Conservation (phyloP, 2,329 filamentous ascomycete genomes). For the Rutstroemia sp. region DNA sequence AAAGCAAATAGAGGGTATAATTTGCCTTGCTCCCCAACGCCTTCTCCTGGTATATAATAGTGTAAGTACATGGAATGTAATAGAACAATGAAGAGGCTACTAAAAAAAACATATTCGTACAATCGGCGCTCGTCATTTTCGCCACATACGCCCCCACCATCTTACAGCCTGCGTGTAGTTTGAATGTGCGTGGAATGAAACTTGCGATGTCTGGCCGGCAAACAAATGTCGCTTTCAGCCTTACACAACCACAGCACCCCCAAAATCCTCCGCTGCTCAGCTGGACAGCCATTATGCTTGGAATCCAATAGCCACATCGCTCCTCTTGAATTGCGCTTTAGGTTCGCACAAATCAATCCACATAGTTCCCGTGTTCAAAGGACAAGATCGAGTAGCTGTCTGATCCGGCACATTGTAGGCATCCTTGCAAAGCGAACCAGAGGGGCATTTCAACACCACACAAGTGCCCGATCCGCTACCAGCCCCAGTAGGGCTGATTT, state of each 20-base stretch:
- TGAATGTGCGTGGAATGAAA: neutral
- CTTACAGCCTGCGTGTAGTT: neutral
- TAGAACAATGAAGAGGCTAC: neutral
- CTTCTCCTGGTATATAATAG: neutral
- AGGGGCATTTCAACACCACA: constrained; percentile 1
- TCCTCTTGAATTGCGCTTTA: neutral
- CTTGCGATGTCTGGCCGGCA: neutral
- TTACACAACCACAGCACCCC: neutral
- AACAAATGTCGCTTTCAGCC: neutral
- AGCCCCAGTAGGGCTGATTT: constrained; percentile 4
- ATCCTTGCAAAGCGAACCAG: constrained; percentile 5
- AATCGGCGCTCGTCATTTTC: neutral
- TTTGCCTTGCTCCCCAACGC: constrained; percentile 8
- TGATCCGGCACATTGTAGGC: constrained; percentile 7
- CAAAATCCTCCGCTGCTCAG: neutral
- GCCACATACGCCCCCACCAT: neutral
- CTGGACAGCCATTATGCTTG: neutral
- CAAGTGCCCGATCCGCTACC: constrained; percentile 5
- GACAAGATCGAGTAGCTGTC: neutral
- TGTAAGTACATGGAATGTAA: constrained; percentile 2
- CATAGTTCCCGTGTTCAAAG: constrained; percentile 1
- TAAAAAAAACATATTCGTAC: neutral
- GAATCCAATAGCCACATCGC: neutral
- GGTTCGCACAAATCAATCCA: constrained; percentile 9
- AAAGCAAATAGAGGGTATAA: constrained; percentile 6